Evolutionary conservation across 1,284 basidiomycete genomes (phyloP), one percentile per base, ranked within the genome.

Genomic region (Ceratobasidium sp.): DNA sequence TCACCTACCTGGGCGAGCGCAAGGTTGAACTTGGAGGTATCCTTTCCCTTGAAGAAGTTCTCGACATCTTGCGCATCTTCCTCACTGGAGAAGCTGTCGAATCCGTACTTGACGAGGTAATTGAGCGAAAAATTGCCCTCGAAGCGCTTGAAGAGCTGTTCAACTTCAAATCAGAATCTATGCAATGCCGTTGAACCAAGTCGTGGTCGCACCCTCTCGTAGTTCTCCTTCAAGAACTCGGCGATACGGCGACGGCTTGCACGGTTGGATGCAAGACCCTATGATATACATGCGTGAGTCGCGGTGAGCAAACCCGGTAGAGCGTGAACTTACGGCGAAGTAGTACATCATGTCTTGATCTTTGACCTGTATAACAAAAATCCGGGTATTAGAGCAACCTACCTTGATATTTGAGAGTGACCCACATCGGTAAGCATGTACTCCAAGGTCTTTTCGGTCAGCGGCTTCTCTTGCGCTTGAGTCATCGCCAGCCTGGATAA

Each of bases 111-210:
- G 61, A 90, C 78, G 40, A 89, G 76, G 58, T 79, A 78, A 38
- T 82, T 82, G 67, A 89, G 80, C 3, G 74, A 76, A 72, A 87
- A 91, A 76, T 88, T 91, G 70, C 86, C 87, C 76, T 86, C 87
- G 78, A 91, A 91, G 60, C 88, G 86, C 78, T 89, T 88, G 78
- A 87, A 84, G 48, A 94, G 79, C 89, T 92, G 76, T 56, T 48
- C 7, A 58, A 48, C 18, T 3, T 49, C n/a, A 21, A 5, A 36
- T 73, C 21, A 69, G 28, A 12, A 59, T 38, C 11, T 73, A 60
- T 12, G 54, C 40, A 38, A 53, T 46, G 46, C 36, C 36, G 36
- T 11, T 53, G 21, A 9, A 30, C 38, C 23, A 54, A 23, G 38
- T 30, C 7, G 3, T 46, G 46, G 7, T 58, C 56, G 82, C 76